A percentile compares a stretch with the other conserved stretches of the same genome.
Evolutionary conservation across 257 asterid genomes (phyloP).

Genomic region (Solanum piurae): DNA sequence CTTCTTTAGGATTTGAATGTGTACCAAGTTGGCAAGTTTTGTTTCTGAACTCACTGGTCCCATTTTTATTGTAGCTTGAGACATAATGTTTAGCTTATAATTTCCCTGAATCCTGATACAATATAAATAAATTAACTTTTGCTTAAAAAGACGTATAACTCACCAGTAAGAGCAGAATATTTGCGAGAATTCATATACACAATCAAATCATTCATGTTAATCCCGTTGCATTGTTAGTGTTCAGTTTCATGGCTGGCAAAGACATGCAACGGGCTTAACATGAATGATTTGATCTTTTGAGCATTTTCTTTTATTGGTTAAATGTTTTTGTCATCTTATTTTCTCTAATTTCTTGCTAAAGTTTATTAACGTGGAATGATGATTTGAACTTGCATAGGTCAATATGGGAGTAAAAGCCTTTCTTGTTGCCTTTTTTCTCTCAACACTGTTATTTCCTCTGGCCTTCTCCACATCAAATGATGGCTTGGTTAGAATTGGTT

Average conservation of each 20-base stretch:
- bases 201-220: background rate
- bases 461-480: conserved; percentile 40
- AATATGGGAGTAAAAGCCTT: conserved; percentile 38
- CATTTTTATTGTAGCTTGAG: background rate
- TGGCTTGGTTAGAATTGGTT: conserved; percentile 49
- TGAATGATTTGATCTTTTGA: background rate
- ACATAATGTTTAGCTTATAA: background rate
- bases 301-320: background rate
- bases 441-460: conserved; percentile 27
- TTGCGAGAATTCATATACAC: background rate
- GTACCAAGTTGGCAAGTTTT: background rate
- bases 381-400: conserved; percentile 21
- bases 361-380: background rate
- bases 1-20: background rate
- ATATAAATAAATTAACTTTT: background rate
- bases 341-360: background rate
- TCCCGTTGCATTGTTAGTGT: background rate
- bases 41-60: background rate
- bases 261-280: background rate
- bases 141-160: background rate
- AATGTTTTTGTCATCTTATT: background rate
- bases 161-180: background rate
- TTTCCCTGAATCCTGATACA: background rate
- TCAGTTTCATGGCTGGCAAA: background rate
- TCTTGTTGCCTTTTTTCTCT: conserved; percentile 24